Evolutionary conservation across 352 stramenopile species (phyloP).

Genomic region (Pythium monospermum): DNA sequence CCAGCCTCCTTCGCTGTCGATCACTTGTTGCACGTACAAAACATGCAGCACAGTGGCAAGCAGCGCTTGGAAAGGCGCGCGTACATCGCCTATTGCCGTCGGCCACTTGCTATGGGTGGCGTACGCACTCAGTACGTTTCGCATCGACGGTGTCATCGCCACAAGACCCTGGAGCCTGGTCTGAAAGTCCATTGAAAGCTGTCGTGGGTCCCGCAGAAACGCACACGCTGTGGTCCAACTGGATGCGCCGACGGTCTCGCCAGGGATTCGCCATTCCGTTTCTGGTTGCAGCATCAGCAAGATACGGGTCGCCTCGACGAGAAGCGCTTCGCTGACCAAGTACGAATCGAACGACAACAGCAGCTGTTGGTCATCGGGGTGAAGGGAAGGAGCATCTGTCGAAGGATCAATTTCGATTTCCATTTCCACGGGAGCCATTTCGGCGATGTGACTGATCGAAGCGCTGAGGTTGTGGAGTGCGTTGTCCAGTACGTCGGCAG

Average conservation of each 20-base stretch:
- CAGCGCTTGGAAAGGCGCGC: constrained; percentile 16
- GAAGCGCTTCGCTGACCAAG: constrained; percentile 48
- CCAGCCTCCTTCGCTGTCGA: constrained; percentile 22
- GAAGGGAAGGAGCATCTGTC: too few species aligned
- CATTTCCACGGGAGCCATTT: neutral
- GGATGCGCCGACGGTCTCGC: constrained; percentile 48
- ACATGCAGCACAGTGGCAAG: constrained; percentile 40
- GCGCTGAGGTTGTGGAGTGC: constrained; percentile 5
- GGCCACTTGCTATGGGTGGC: constrained; percentile 21
- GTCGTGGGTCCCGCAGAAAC: constrained; percentile 29
- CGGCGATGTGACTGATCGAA: constrained; percentile 6
- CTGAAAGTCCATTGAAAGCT: constrained; percentile 22
- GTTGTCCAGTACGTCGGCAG: neutral
- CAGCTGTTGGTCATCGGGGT: constrained; percentile 1
- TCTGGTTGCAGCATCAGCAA: constrained; percentile 40
- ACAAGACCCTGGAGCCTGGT: neutral
- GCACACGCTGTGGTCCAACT: constrained; percentile 44
- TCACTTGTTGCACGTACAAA: constrained; percentile 25
- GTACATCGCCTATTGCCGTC: neutral
- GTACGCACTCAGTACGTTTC: constrained; percentile 31
- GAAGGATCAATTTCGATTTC: neutral
- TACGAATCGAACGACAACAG: constrained; percentile 46
- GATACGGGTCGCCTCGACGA: constrained; percentile 44
- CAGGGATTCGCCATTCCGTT: constrained; percentile 31
- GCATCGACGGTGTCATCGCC: neutral